These are phyloP conservation scores for Dryas drummondii DNA, from an alignment of 306 rosid species.

Conservation along the genomic window DNA sequence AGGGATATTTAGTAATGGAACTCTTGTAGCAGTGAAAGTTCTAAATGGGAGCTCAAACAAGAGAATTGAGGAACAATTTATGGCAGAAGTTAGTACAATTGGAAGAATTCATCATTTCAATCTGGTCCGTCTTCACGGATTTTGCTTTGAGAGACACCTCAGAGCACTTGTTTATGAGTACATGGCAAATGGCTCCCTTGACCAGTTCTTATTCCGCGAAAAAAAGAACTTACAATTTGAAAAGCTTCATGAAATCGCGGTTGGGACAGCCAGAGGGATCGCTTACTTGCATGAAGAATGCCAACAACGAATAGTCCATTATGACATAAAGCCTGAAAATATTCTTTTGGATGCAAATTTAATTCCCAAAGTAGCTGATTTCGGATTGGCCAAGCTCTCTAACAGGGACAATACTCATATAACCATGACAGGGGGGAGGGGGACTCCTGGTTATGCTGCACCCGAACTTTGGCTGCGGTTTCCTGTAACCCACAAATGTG, in stretches of 20 bases:
- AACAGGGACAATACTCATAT: constrained; percentile 39
- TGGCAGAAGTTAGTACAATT: constrained; percentile 34
- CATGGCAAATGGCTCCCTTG: constrained; percentile 23
- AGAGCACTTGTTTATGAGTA: constrained; percentile 39
- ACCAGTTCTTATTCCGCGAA: constrained; percentile 34
- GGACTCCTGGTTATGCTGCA: constrained; percentile 54
- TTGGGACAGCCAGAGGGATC: constrained; percentile 49
- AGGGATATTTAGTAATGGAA: constrained; percentile 35
- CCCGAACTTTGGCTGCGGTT: constrained; percentile 43
- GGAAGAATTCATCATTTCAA: constrained; percentile 42
- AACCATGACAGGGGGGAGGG: constrained; percentile 41
- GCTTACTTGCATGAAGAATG: constrained; percentile 51
- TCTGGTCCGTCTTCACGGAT: constrained; percentile 41
- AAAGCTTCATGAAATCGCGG: constrained; percentile 45
- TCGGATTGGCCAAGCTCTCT: constrained; percentile 50
- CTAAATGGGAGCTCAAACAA: constrained; percentile 20
- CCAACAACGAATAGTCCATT: constrained; percentile 49
- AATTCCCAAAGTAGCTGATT: constrained; percentile 44
- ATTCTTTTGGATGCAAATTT: constrained; percentile 37
- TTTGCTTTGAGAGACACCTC: constrained; percentile 37
- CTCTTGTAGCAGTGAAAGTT: constrained; percentile 46
- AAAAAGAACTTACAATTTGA: constrained; percentile 27
- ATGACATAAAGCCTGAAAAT: constrained; percentile 55
- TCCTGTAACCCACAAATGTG: constrained; percentile 34
- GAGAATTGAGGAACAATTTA: constrained; percentile 40